Evolutionary conservation across 345 rosid genomes (phyloP).

Genomic region (Arabidopsis suecica): DNA sequence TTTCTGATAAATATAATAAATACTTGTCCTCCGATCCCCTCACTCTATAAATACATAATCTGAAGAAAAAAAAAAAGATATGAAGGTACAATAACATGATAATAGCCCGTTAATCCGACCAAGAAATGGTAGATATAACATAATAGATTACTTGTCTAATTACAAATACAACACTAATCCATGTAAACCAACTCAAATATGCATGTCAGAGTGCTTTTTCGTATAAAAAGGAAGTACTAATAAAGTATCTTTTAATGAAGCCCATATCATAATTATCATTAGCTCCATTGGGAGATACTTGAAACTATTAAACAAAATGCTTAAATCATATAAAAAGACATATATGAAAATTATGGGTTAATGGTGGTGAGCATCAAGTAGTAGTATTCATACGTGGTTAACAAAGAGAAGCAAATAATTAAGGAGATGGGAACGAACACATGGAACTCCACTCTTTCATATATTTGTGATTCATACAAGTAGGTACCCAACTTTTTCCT

Average conservation of each 20-base stretch:
- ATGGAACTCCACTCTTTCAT: slow-evolving; percentile 38
- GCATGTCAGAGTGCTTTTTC: not conserved
- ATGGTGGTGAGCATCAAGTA: slow-evolving; percentile 17
- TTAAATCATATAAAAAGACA: not conserved
- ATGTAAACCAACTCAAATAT: not conserved
- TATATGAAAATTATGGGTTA: slow-evolving; percentile 15
- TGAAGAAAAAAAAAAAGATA: no score
- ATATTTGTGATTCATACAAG: slow-evolving; percentile 28
- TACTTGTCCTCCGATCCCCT: not conserved
- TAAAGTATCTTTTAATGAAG: slow-evolving; percentile 8
- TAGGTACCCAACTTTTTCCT: slow-evolving; percentile 1
- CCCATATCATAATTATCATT: slow-evolving; percentile 18
- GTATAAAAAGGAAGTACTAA: not conserved
- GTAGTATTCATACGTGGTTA: slow-evolving; percentile 24
- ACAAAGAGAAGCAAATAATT: not conserved
- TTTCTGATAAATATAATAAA: not conserved
- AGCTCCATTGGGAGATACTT: not conserved
- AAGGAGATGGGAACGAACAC: slow-evolving; percentile 39
- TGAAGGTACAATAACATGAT: not conserved
- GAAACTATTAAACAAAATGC: not conserved
- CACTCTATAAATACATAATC: not conserved
- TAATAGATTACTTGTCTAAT: not conserved
- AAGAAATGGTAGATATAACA: not conserved
- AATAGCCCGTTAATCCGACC: not conserved
- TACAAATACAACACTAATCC: not conserved